Percentiles rank a stretch among this genome's conserved stretches.
Evolutionary conservation across 768 basidiomycete genomes (phyloP).

Genomic region (Obba rivulosa): DNA sequence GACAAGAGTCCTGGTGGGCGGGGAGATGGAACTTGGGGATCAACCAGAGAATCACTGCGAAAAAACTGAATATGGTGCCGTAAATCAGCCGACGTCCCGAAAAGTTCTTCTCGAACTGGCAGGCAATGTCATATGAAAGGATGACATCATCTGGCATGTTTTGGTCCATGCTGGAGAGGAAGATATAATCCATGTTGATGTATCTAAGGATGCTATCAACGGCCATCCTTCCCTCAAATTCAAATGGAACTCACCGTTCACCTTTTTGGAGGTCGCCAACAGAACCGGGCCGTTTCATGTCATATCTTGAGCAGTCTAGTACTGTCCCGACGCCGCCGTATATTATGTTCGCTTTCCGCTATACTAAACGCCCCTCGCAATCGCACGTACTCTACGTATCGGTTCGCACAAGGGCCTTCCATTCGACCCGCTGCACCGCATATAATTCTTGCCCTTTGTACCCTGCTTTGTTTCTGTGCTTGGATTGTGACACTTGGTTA

Average conservation of each 20-base stretch:
- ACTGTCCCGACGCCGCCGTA: conserved; percentile 14
- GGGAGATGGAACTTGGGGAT: conserved; percentile 37
- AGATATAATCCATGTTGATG: conserved; percentile 19
- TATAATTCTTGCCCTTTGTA: too few relatives aligned
- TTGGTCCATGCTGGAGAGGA: not conserved
- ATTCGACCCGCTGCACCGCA: too few relatives aligned
- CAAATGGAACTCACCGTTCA: conserved; percentile 21
- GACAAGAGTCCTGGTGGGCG: conserved; percentile 27
- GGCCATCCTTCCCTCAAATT: too few relatives aligned
- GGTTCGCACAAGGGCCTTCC: too few relatives aligned
- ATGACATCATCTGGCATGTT: not conserved
- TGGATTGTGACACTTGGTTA: too few relatives aligned
- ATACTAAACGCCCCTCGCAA: too few relatives aligned
- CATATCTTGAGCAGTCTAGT: conserved; percentile 19
- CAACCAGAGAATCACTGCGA: conserved; percentile 9
- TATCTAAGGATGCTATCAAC: too few relatives aligned
- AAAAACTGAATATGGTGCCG: not conserved
- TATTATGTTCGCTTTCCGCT: too few relatives aligned
- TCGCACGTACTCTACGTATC: too few relatives aligned
- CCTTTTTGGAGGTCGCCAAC: conserved; percentile 23
- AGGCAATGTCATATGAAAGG: conserved; percentile 19
- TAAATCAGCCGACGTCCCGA: not conserved
- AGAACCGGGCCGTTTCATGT: conserved; percentile 14
- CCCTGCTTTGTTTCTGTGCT: too few relatives aligned
- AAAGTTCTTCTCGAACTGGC: conserved; percentile 12